These are phyloP conservation scores for Leccinum obscurum DNA, from an alignment of 768 basidiomycete genomes.

Conservation along the genomic window DNA sequence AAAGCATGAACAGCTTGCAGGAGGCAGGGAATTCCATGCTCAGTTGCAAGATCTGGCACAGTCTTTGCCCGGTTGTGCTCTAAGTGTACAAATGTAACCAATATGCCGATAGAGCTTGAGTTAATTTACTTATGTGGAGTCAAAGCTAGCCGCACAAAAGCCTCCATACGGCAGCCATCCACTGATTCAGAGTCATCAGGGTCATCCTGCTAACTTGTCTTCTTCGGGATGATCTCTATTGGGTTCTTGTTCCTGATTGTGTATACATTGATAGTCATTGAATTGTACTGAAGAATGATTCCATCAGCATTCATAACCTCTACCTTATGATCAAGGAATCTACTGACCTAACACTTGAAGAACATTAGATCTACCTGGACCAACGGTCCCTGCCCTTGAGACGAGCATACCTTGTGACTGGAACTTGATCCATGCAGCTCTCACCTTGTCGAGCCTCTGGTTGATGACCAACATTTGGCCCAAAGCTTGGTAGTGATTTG, in stretches of 20 bases:
- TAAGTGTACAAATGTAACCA: neutral
- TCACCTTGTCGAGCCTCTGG: neutral
- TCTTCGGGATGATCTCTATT: neutral
- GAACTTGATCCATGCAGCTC: neutral
- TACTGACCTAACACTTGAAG: neutral
- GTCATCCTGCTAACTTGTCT: neutral
- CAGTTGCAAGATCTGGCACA: neutral
- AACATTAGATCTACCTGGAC: neutral
- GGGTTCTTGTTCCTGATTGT: neutral
- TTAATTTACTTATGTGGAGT: neutral
- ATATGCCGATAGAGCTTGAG: neutral
- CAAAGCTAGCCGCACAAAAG: neutral
- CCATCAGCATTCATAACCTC: neutral
- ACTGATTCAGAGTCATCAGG: neutral
- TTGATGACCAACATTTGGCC: neutral
- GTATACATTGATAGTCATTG: neutral
- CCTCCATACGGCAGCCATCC: neutral
- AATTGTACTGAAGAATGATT: neutral
- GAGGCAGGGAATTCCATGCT: neutral
- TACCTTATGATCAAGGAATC: neutral
- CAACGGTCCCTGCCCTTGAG: neutral
- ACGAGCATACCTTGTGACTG: neutral
- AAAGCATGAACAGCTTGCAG: neutral
- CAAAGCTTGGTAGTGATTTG: neutral
- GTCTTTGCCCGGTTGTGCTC: neutral